A percentile compares a stretch with the other conserved stretches of the same genome.
phyloP scores from a whole-genome alignment of 768 basidiomycete genomes.

The Kondoa malvinella region DNA sequence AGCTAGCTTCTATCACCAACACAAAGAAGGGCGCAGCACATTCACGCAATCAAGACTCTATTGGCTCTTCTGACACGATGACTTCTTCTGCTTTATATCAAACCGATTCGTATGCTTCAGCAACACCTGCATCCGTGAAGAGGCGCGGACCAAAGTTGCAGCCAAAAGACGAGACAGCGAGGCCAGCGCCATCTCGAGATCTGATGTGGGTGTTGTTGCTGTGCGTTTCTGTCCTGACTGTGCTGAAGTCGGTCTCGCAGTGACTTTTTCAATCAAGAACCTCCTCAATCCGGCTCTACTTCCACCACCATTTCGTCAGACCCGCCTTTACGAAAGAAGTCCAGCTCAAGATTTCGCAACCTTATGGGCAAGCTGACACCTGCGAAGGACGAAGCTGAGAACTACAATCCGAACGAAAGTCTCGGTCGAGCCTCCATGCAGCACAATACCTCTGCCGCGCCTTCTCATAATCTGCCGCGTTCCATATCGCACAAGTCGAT shows the following conservation, averaged over 20 bases:
- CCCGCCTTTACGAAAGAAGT: not conserved
- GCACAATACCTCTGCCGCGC: not conserved
- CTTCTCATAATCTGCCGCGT: not conserved
- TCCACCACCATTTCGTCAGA: not conserved
- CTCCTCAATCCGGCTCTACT: not conserved
- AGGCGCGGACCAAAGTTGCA: not conserved
- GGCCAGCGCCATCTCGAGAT: not conserved
- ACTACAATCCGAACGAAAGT: not conserved
- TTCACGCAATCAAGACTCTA: not conserved
- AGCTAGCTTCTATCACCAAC: not conserved
- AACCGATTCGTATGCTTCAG: not conserved
- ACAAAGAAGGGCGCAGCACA: not conserved
- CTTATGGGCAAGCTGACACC: not conserved
- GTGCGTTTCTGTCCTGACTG: too few species aligned
- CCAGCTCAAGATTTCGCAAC: not conserved
- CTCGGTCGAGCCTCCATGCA: not conserved
- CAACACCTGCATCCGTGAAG: not conserved
- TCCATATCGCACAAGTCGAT: not conserved
- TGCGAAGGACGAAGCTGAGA: not conserved
- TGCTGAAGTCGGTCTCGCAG: not conserved
- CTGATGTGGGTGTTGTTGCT: constrained; percentile 2
- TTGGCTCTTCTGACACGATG: not conserved
- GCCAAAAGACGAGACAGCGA: constrained; percentile 4
- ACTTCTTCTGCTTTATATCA: not conserved
- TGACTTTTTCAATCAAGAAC: not conserved